Base-by-base conservation (phyloP, 306 rosid genomes). In the Ziziphus jujuba region DNA sequence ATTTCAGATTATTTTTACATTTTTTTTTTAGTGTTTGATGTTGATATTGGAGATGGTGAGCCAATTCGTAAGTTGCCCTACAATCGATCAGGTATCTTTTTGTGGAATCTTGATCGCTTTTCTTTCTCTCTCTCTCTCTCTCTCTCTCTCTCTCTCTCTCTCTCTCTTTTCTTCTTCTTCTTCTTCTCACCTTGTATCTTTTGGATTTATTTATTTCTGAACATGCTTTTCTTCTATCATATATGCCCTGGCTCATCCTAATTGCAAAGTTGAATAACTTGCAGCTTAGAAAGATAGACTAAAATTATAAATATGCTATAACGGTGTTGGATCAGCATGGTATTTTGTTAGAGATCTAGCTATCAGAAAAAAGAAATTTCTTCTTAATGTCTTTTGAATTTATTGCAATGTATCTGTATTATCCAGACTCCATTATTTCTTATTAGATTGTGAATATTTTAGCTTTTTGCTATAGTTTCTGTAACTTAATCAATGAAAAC, bases 31-130 rank as follows among this genome's bases (percentile, higher is more conserved):
- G 98, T 93, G 71, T 93, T 93, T 83, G 97, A 93, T 77, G 98
- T 93, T 13, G 95, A 93, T 61, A 93, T 93, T 79, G 97, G 89
- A 77, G 98, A 93, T 75, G 98, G 98, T 11, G 84, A 85, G 85
- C 98, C 98, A 61, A 75, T 75, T 56, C 91, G 97, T 21, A 93
- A 93, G 81, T 76, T 93, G 86, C 98, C 98, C 34, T 88, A 86
- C 88, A 90, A 90, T 67, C 87, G 81, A 72, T 80, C 96, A 75
- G 97, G 98, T 93, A 79, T 53, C 38, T 77, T 40, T 23, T 71
- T 53, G 3, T 53, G 54, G 19, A 12, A 15, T n/a, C n/a, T n/a
- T n/a, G n/a, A n/a, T n/a, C n/a, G n/a, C n/a, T n/a, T n/a, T n/a
- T n/a, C n/a, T n/a, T n/a, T n/a, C n/a, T n/a, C n/a, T n/a, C n/a